Base-by-base conservation (phyloP, 1,284 basidiomycete genomes). In the Malassezia furfur region DNA sequence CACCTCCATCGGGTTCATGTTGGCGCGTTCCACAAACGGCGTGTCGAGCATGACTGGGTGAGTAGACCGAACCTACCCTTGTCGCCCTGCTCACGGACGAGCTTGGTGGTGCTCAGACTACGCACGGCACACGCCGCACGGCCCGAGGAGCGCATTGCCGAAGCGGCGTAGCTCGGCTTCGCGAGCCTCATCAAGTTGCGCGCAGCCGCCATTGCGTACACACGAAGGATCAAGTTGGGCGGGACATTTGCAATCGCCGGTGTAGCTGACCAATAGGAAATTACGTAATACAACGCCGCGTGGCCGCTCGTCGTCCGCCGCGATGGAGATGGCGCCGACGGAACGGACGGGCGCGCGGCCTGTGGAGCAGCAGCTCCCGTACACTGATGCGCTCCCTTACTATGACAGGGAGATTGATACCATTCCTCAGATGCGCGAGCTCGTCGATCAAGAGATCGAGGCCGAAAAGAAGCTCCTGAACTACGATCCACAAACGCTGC, bases 381-480 rank as follows among this genome's bases (percentile, higher is more conserved):
- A 57, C 19, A 57, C 62, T 3, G 91, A 94, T 76, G 87, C 89
- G 21, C 80, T 94, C 55, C 89, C 91, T 12, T 96, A 96, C 78
- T 91, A 88, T 70, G 91, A 96, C 78, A 86, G 88, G 72, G 90
- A 96, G 68, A 80, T 91, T 44, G 87, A 91, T 60, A 81, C 80
- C 52, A 81, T 83, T 58, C 85, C 87, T 3, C 76, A 82, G 54
- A 78, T 87, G 57, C 82, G 81, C 66, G 80, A 83, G 66, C 83
- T 83, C 65, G 87, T 89, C 12, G 83, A 85, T 56, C 79, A 79
- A 58, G 84, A 87, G 71, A 77, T 88, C 48, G 83, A 83, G 28
- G 79, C 80, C 19, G 83, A 87, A 71, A 80, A 81, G 41, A 82
- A 82, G 65, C 79, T 79, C 22, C 74, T 76, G 57, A 56, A 65